These are phyloP conservation scores for Diaporthe sp. DNA, from an alignment of 2,329 filamentous ascomycete genomes.

Conservation along the genomic window DNA sequence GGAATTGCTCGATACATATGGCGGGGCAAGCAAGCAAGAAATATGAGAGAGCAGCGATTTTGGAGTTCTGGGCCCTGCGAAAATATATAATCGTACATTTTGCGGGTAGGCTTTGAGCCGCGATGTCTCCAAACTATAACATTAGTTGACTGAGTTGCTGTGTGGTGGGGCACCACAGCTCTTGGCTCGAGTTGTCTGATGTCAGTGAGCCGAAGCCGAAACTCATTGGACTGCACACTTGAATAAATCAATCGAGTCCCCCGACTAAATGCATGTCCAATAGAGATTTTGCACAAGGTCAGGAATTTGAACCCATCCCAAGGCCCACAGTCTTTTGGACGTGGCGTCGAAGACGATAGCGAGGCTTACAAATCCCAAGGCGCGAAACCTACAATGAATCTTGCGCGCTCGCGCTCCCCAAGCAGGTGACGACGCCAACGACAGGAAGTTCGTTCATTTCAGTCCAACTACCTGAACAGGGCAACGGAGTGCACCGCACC, in stretches of 20 bases:
- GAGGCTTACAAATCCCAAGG: constrained; percentile 26
- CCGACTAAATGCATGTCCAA: background rate
- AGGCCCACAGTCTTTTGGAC: background rate
- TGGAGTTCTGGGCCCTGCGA: background rate
- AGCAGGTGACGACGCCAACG: constrained; percentile 21
- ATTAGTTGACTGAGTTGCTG: background rate
- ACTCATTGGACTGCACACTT: background rate
- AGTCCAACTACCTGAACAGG: background rate
- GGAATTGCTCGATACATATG: background rate
- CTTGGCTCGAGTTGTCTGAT: constrained; percentile 22
- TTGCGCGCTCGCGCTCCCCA: background rate
- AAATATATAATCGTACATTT: background rate
- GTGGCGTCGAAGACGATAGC: background rate
- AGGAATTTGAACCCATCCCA: background rate
- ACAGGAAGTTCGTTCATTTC: background rate
- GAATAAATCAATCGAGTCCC: background rate
- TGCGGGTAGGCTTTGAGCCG: background rate
- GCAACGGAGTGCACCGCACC: background rate
- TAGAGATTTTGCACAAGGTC: background rate
- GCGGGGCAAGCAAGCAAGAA: background rate
- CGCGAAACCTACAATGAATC: constrained; percentile 14
- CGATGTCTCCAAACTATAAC: background rate
- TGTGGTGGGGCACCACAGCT: constrained; percentile 9
- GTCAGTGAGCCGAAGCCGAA: constrained; percentile 20
- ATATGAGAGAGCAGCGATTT: background rate